Evolutionary conservation across 768 basidiomycete species (phyloP).

Genomic region (Mrakia blollopis): DNA sequence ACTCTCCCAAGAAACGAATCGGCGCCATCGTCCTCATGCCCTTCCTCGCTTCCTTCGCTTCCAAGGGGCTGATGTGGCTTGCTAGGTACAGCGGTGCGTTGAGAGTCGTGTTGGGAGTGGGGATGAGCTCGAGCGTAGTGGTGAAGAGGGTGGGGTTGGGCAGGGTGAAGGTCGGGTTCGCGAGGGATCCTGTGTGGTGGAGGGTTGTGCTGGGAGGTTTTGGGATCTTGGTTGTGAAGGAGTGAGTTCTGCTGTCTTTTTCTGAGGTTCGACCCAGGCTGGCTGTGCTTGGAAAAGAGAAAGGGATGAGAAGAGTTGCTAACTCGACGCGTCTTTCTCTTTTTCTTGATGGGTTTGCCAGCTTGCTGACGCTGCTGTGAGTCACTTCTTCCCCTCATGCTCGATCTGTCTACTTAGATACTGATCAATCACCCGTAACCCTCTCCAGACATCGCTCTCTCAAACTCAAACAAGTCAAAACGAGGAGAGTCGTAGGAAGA

Average conservation of each 20-base stretch:
- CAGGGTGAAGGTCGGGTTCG: neutral
- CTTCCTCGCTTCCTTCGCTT: neutral
- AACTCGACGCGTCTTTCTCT: neutral
- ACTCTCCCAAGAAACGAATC: neutral
- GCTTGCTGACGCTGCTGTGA: neutral
- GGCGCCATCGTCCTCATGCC: neutral
- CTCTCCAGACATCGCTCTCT: neutral
- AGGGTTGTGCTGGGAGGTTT: neutral
- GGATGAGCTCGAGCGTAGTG: neutral
- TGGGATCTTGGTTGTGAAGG: neutral
- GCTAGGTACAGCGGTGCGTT: neutral
- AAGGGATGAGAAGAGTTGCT: neutral
- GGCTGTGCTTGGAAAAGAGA: neutral
- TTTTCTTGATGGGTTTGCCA: neutral
- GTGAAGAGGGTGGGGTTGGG: neutral
- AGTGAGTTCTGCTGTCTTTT: neutral
- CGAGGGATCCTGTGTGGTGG: neutral
- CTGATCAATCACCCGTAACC: neutral
- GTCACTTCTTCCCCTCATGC: neutral
- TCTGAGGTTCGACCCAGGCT: no score
- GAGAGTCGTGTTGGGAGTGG: neutral
- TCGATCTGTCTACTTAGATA: no score
- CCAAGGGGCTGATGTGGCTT: neutral
- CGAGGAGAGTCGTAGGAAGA: neutral
- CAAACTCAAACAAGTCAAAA: neutral